phyloP scores from a whole-genome alignment of 371 early-diverging fungal species.

The Mucor indicus region DNA sequence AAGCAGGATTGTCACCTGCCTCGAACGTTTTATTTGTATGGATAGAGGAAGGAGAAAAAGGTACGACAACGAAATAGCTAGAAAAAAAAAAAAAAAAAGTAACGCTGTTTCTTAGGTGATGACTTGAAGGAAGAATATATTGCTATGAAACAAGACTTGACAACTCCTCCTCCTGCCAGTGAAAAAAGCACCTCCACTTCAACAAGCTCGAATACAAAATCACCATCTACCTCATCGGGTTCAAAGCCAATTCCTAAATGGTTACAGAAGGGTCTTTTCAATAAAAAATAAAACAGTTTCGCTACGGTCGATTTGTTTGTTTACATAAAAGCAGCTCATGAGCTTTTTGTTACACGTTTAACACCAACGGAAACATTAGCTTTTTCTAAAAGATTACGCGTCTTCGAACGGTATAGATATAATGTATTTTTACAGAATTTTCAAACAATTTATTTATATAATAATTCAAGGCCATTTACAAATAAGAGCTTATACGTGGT shows the following conservation, averaged over 20 bases:
- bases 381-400: too few species aligned
- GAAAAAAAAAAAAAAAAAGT: too few species aligned
- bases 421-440: too few species aligned
- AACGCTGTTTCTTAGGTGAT: neutral
- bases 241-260: conserved; percentile 41
- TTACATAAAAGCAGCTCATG: too few species aligned
- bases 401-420: too few species aligned
- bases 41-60: conserved; percentile 31
- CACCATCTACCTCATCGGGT: conserved; percentile 9
- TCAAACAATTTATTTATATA: too few species aligned
- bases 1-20: conserved; percentile 46
- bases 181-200: conserved; percentile 1
- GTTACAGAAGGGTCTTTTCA: conserved; percentile 49
- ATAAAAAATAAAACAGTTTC: conserved; percentile 27
- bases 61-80: too few species aligned
- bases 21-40: conserved; percentile 48
- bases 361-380: too few species aligned
- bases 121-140: conserved; percentile 24
- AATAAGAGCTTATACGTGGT: neutral
- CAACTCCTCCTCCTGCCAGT: conserved; percentile 9
- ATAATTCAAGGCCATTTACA: too few species aligned
- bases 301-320: too few species aligned
- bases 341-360: too few species aligned
- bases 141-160: conserved; percentile 26
- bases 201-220: neutral